Evolutionary conservation across 2,329 filamentous ascomycete genomes (phyloP).

Genomic region (Rhinocladiella similis): DNA sequence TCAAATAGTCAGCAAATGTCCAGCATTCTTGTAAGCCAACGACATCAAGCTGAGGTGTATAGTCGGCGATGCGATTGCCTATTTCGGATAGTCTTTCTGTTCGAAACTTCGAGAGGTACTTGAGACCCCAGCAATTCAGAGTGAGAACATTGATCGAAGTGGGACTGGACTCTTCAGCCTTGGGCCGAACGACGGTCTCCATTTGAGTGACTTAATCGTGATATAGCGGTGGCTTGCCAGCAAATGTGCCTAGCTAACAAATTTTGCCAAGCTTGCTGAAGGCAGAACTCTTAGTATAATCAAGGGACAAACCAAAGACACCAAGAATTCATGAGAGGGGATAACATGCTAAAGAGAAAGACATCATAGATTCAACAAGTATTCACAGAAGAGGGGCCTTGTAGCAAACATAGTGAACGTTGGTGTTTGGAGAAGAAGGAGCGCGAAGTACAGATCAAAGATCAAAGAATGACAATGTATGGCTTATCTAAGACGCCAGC

Average conservation of each 20-base stretch:
- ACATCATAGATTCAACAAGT: no score
- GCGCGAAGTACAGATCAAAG: no score
- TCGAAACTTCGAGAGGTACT: slow-evolving; percentile 78
- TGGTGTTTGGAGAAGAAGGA: no score
- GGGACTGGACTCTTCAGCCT: background rate
- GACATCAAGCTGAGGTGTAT: slow-evolving; percentile 72
- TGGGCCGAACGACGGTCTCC: background rate
- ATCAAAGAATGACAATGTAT: no score
- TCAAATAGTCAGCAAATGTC: slow-evolving; percentile 79
- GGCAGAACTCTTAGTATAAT: background rate
- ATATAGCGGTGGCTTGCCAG: background rate
- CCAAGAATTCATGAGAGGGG: no score
- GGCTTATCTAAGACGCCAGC: no score
- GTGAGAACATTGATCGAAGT: slow-evolving; percentile 70
- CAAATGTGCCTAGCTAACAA: background rate
- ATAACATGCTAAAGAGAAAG: no score
- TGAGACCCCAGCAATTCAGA: slow-evolving; percentile 96
- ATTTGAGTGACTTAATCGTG: background rate
- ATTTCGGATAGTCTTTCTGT: slow-evolving; percentile 79
- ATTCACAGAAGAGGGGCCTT: no score
- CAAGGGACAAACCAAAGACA: background rate
- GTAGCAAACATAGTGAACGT: no score
- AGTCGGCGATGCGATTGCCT: slow-evolving; percentile 71
- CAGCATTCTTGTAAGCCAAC: slow-evolving; percentile 96
- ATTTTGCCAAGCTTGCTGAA: background rate